Conservation (phyloP, 495 filamentous ascomycete genomes). For the Xylaria grammica region DNA sequence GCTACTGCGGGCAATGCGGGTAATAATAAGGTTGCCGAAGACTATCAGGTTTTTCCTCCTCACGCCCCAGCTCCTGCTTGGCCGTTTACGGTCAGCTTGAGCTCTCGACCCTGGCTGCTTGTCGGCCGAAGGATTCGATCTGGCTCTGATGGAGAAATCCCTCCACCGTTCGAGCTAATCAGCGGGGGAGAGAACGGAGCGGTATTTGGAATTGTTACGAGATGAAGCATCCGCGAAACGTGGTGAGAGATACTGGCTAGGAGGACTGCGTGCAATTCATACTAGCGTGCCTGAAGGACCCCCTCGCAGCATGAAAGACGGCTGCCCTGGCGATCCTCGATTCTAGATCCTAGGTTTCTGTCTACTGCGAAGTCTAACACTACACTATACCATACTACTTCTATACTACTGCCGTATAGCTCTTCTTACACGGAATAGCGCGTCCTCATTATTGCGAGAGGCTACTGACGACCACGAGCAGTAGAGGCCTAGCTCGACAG, state of each 20-base stretch:
- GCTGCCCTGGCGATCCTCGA: constrained; percentile 20
- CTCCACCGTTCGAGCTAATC: constrained; percentile 13
- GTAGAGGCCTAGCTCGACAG: neutral
- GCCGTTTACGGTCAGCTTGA: constrained; percentile 11
- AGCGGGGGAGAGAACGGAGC: neutral
- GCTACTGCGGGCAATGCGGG: constrained; percentile 20
- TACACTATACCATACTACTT: neutral
- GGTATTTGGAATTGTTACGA: constrained; percentile 21
- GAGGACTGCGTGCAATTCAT: constrained; percentile 13
- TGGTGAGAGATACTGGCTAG: constrained; percentile 17
- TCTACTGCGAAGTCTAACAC: neutral
- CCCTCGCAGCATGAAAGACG: neutral
- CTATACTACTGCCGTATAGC: neutral
- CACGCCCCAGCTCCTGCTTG: neutral
- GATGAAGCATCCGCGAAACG: constrained; percentile 22
- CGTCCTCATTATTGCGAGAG: neutral
- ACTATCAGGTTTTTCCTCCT: constrained; percentile 5
- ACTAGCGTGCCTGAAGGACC: constrained; percentile 3
- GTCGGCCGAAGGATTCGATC: constrained; percentile 21
- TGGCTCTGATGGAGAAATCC: constrained; percentile 14
- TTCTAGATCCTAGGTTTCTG: constrained; percentile 21
- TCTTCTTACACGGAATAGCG: neutral
- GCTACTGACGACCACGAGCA: neutral
- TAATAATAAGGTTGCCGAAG: constrained; percentile 22
- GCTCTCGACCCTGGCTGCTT: constrained; percentile 10